phyloP scores from a whole-genome alignment of 164 flowering plant genomes.

The Cinnamomum micranthum region DNA sequence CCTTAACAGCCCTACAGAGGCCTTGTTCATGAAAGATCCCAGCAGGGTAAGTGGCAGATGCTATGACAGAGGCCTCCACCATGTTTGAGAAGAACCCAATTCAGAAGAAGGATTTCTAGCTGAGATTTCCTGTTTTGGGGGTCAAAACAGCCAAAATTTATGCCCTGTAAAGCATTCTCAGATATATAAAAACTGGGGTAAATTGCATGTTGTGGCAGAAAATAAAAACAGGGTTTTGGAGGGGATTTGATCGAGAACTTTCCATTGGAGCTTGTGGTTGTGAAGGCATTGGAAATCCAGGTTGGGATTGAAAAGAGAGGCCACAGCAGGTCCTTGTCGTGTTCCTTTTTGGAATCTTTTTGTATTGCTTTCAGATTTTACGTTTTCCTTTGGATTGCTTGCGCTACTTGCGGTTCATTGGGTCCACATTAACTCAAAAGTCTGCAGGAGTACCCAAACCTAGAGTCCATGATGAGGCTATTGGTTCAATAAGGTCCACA shows the following conservation, averaged over 20 bases:
- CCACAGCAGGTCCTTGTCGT: not conserved
- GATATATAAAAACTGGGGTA: not conserved
- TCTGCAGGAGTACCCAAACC: not conserved
- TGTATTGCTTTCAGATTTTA: not conserved
- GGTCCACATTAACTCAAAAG: not conserved
- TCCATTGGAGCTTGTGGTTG: not conserved
- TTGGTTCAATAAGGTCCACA: too few relatives aligned
- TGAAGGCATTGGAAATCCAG: conserved; percentile 3
- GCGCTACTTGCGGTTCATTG: not conserved
- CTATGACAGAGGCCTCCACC: conserved; percentile 1
- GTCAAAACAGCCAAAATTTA: not conserved
- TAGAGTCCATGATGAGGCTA: not conserved
- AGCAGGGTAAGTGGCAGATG: conserved; percentile 4
- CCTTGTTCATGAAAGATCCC: conserved; percentile 1
- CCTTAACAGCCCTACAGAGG: conserved; percentile 1
- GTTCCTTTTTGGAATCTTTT: not conserved
- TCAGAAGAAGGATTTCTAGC: not conserved
- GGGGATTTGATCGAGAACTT: not conserved
- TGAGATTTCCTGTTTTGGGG: not conserved
- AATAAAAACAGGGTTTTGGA: not conserved
- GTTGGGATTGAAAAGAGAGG: not conserved
- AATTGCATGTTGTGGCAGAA: not conserved
- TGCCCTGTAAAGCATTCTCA: not conserved
- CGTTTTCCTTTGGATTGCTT: not conserved
- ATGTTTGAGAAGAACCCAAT: conserved; percentile 6